These are phyloP conservation scores for Thermoascus crustaceus DNA, from an alignment of 2,329 filamentous ascomycete species.

Conservation along the genomic window DNA sequence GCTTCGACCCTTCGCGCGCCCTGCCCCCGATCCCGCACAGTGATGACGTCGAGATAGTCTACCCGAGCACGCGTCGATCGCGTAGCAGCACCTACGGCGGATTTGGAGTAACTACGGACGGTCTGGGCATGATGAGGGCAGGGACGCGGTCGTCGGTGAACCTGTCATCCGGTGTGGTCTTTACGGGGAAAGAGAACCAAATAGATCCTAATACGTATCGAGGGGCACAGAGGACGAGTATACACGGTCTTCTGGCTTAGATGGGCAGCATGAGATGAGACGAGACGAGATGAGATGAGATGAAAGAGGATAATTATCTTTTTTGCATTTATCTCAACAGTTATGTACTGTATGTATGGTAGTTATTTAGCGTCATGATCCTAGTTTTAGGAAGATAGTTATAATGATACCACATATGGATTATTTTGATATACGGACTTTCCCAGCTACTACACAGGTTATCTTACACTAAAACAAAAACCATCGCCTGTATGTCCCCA, in stretches of 20 bases:
- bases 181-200: slow-evolving; percentile 9
- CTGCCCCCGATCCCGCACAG: slow-evolving; percentile 18
- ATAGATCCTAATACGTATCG: slow-evolving; percentile 20
- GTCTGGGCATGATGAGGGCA: slow-evolving; percentile 26
- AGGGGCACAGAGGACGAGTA: slow-evolving; percentile 23
- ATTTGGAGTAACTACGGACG: slow-evolving; percentile 7
- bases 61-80: slow-evolving; percentile 25
- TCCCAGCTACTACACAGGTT: too few relatives aligned
- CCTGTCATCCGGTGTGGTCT: slow-evolving; percentile 9
- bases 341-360: too few relatives aligned
- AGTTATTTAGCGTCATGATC: too few relatives aligned
- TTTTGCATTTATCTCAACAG: too few relatives aligned
- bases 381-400: too few relatives aligned
- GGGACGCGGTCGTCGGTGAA: slow-evolving; percentile 19
- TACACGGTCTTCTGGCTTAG: slow-evolving; percentile 11
- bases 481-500: too few relatives aligned
- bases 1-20: slow-evolving; percentile 14
- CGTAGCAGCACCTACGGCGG: slow-evolving; percentile 27
- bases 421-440: too few relatives aligned
- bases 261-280: too few relatives aligned
- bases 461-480: too few relatives aligned
- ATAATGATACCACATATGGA: too few relatives aligned
- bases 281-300: too few relatives aligned
- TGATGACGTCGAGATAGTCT: slow-evolving; percentile 27
- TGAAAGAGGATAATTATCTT: too few relatives aligned